Conservation (phyloP, 106 monocot genomes). For the Dendrobium chrysotoxum region DNA sequence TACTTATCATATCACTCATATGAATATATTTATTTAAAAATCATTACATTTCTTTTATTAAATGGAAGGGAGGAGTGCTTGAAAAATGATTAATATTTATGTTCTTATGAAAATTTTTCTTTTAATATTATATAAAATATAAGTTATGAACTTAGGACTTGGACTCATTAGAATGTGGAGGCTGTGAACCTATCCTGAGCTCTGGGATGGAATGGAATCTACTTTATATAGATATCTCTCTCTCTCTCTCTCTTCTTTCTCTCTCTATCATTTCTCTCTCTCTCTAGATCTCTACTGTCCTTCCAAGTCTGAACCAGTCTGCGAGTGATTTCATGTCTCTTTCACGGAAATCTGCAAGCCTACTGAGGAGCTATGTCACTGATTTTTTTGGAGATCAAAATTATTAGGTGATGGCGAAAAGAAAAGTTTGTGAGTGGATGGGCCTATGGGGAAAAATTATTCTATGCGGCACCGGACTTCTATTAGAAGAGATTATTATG, state of each 20-base stretch:
- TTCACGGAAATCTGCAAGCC: slow-evolving; percentile 14
- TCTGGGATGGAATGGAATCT: slow-evolving; percentile 5
- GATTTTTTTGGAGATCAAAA: neutral
- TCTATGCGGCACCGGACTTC: too few relatives aligned
- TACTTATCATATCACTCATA: too few relatives aligned
- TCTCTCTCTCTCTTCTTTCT: too few relatives aligned
- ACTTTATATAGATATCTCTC: neutral
- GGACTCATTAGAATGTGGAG: neutral
- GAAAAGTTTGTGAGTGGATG: neutral
- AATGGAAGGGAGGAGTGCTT: too few relatives aligned
- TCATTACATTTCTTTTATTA: too few relatives aligned
- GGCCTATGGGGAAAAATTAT: too few relatives aligned
- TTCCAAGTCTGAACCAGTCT: neutral
- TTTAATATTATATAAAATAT: too few relatives aligned
- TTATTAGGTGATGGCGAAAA: neutral
- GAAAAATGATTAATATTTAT: too few relatives aligned
- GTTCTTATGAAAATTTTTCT: too few relatives aligned
- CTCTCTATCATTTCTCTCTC: neutral
- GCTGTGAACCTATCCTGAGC: neutral
- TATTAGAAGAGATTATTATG: too few relatives aligned
- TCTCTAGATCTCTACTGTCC: slow-evolving; percentile 4
- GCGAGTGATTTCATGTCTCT: slow-evolving; percentile 11
- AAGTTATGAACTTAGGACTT: neutral
- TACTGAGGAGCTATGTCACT: neutral
- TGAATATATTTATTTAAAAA: too few relatives aligned